Conservation (phyloP, 169 alveolate species). For the Plasmodium fragile region DNA sequence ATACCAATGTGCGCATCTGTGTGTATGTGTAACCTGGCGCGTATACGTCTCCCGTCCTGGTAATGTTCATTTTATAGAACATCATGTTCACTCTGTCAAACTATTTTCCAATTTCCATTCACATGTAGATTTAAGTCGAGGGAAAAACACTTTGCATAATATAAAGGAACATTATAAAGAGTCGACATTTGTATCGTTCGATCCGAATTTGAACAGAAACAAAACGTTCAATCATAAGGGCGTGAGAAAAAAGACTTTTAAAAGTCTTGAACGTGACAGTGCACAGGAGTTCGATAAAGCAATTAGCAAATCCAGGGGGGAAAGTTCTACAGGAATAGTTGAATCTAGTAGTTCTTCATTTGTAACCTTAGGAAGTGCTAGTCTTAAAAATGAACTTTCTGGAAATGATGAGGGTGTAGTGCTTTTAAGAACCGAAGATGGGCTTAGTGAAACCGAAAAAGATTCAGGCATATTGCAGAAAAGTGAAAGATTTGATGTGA, state of each 20-base stretch:
- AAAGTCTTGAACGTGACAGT: neutral
- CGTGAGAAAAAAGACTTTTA: neutral
- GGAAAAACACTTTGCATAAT: neutral
- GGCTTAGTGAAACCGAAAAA: neutral
- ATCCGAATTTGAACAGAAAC: neutral
- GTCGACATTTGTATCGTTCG: neutral
- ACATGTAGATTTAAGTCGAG: conserved; percentile 5
- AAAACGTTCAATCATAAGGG: neutral
- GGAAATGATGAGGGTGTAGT: neutral
- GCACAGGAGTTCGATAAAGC: neutral
- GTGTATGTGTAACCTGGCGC: neutral
- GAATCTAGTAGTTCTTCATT: neutral
- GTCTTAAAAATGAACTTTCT: neutral
- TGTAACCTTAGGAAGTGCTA: neutral
- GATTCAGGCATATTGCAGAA: neutral
- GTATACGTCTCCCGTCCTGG: neutral
- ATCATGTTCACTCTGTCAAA: neutral
- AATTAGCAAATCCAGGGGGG: neutral
- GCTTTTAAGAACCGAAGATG: neutral
- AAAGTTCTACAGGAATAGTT: neutral
- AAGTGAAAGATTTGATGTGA: neutral
- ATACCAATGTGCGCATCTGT: neutral
- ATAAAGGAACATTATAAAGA: neutral
- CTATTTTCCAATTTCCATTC: neutral
- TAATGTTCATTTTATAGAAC: neutral